Percentiles rank a stretch among this genome's conserved stretches.
phyloP scores from a whole-genome alignment of 805 yeast species.

The Hanseniaspora mollemarum region DNA sequence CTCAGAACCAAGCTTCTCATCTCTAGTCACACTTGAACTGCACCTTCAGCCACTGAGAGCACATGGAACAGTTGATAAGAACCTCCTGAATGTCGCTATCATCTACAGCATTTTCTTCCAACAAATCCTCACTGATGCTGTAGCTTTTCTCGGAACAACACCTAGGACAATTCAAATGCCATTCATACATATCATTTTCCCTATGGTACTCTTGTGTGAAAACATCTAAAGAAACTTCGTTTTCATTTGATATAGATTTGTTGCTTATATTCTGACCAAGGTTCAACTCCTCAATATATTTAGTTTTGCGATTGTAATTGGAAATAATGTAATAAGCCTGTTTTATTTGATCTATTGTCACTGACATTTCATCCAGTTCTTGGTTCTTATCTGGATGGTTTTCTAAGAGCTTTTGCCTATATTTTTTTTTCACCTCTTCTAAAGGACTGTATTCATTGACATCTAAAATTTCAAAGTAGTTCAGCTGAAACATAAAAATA shows the following conservation, averaged over 20 bases:
- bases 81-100: slow-evolving; percentile 42
- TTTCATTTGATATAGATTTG: slow-evolving; percentile 40
- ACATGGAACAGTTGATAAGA: slow-evolving; percentile 66
- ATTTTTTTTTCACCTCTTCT: slow-evolving; percentile 48
- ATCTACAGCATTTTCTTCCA: slow-evolving; percentile 38
- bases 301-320: slow-evolving; percentile 31
- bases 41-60: slow-evolving; percentile 79
- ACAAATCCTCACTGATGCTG: slow-evolving; percentile 46
- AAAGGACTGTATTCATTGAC: slow-evolving; percentile 32
- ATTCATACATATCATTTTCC: slow-evolving; percentile 30
- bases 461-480: slow-evolving; percentile 52
- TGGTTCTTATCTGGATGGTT: slow-evolving; percentile 69
- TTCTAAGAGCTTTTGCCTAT: slow-evolving; percentile 44
- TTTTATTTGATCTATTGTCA: slow-evolving; percentile 39
- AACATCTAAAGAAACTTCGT: slow-evolving; percentile 52
- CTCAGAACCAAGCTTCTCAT: no score
- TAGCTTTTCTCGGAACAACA: slow-evolving; percentile 48
- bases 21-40: no score
- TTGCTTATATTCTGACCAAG: slow-evolving; percentile 25
- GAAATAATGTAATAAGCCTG: slow-evolving; percentile 52
- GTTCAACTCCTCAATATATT: slow-evolving; percentile 44
- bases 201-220: slow-evolving; percentile 29
- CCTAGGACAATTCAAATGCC: slow-evolving; percentile 53
- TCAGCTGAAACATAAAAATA: slow-evolving; percentile 3
- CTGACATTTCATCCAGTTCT: background rate